Percentiles rank a stretch among this genome's conserved stretches.
Conservation (phyloP, 2,329 filamentous ascomycete genomes). For the Colletotrichum sp. region DNA sequence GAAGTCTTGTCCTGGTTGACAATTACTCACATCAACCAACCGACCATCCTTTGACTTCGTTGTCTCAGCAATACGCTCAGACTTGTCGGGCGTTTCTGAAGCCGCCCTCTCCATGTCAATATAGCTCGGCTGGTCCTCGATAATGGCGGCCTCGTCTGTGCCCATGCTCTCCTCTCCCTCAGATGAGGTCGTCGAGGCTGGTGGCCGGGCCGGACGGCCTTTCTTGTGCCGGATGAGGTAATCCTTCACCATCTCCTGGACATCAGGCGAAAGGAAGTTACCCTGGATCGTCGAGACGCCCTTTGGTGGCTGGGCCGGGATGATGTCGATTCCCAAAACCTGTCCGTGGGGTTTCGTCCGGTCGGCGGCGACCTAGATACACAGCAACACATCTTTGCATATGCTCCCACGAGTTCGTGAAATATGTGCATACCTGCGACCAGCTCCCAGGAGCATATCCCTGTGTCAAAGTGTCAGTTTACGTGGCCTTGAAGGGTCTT, state of each 20-base stretch:
- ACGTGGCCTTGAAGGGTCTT: neutral
- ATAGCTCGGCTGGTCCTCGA: slow-evolving; percentile 59
- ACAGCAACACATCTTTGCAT: neutral
- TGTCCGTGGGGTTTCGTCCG: slow-evolving; percentile 77
- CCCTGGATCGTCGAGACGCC: slow-evolving; percentile 96
- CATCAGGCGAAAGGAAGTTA: slow-evolving; percentile 78
- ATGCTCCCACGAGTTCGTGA: neutral
- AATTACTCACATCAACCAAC: slow-evolving; percentile 71
- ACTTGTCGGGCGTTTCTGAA: slow-evolving; percentile 27
- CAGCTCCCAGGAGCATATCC: slow-evolving; percentile 80
- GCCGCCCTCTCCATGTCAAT: slow-evolving; percentile 66
- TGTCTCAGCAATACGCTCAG: slow-evolving; percentile 30
- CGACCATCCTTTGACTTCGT: slow-evolving; percentile 28
- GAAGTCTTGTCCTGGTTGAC: neutral
- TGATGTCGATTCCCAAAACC: slow-evolving; percentile 91
- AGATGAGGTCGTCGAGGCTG: neutral
- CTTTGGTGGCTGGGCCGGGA: slow-evolving; percentile 87
- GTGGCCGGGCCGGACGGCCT: slow-evolving; percentile 47
- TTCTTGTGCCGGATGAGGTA: slow-evolving; percentile 70
- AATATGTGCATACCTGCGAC: slow-evolving; percentile 60
- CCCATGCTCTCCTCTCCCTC: slow-evolving; percentile 18
- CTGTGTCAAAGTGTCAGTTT: slow-evolving; percentile 38
- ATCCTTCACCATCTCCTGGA: slow-evolving; percentile 78
- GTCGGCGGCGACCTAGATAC: slow-evolving; percentile 75
- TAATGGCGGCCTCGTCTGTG: slow-evolving; percentile 22